Evolutionary conservation across 1,284 basidiomycete genomes (phyloP).

Genomic region (Fistulinella cinereoalba): DNA sequence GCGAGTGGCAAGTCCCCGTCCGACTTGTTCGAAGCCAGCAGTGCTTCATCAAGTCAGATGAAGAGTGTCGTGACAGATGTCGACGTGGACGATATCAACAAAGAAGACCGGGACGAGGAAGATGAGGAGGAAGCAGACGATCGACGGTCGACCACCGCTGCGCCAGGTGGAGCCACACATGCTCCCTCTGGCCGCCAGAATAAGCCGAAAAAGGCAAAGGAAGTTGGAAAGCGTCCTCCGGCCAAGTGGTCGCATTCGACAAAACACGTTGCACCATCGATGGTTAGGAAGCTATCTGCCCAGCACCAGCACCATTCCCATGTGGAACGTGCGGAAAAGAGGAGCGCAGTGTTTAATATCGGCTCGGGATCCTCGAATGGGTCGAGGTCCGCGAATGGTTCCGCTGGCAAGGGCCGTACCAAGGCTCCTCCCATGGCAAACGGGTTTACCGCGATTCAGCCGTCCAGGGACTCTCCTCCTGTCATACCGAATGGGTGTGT

Average conservation of each 20-base stretch:
- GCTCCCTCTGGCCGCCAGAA: conserved; percentile 8
- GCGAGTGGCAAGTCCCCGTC: conserved; percentile 32
- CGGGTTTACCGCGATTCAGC: conserved; percentile 15
- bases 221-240: conserved; percentile 24
- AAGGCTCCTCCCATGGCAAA: conserved; percentile 7
- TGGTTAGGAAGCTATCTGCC: conserved; percentile 27
- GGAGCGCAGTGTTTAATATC: conserved; percentile 49
- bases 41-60: conserved; percentile 40
- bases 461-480: conserved; percentile 11
- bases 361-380: conserved; percentile 57
- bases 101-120: conserved; percentile 14
- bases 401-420: conserved; percentile 14
- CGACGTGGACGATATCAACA: conserved; percentile 18
- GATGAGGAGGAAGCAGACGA: conserved; percentile 20
- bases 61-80: conserved; percentile 26
- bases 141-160: conserved; percentile 22
- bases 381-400: conserved; percentile 36
- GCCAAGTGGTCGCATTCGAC: conserved; percentile 31
- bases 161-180: conserved; percentile 10
- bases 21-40: conserved; percentile 36
- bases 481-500: conserved; percentile 19
- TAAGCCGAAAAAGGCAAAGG: conserved; percentile 36
- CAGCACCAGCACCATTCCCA: conserved; percentile 20
- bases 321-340: conserved; percentile 22
- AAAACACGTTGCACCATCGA: conserved; percentile 27